Evolutionary conservation across 2,329 filamentous ascomycete genomes (phyloP).

Genomic region (Knoxdaviesia capensis): DNA sequence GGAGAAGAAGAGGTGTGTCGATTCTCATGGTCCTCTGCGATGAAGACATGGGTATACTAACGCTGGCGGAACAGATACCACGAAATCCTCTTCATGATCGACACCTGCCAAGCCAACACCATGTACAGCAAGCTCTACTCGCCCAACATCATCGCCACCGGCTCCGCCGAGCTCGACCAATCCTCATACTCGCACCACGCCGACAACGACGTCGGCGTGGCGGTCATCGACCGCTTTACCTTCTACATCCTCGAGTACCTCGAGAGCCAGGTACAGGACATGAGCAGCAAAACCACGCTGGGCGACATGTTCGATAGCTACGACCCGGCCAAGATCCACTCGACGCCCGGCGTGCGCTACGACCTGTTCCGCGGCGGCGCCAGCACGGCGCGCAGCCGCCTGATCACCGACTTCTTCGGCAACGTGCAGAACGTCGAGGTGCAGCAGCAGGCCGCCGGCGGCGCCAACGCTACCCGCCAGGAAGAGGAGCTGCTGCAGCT

Average conservation of each 20-base stretch:
- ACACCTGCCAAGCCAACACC: conserved; percentile 97
- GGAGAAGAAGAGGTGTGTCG: conserved; percentile 82
- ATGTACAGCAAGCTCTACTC: conserved; percentile 99
- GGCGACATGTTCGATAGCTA: conserved; percentile 94
- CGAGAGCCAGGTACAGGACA: conserved; percentile 71
- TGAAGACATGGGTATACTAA: background rate
- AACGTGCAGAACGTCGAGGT: conserved; percentile 96
- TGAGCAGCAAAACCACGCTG: conserved; percentile 71
- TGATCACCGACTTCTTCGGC: conserved; percentile 93
- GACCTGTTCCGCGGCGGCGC: conserved; percentile 85
- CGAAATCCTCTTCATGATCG: conserved; percentile 98
- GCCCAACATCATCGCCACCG: conserved; percentile 92
- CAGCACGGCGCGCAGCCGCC: conserved; percentile 51
- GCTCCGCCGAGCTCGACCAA: conserved; percentile 88
- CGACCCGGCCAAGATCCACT: conserved; percentile 86
- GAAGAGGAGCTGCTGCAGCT: conserved; percentile 64
- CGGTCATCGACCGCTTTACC: conserved; percentile 95
- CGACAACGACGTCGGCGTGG: conserved; percentile 92
- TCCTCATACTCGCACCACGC: conserved; percentile 96
- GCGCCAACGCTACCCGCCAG: conserved; percentile 32
- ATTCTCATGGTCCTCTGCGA: background rate
- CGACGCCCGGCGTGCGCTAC: conserved; percentile 76
- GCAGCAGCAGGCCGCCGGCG: conserved; percentile 20
- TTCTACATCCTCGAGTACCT: conserved; percentile 98
- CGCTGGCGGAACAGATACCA: conserved; percentile 43